Evolutionary conservation across 2,329 filamentous ascomycete species (phyloP), one percentile per base, ranked within the genome.

Genomic region (Arthroderma sp.): DNA sequence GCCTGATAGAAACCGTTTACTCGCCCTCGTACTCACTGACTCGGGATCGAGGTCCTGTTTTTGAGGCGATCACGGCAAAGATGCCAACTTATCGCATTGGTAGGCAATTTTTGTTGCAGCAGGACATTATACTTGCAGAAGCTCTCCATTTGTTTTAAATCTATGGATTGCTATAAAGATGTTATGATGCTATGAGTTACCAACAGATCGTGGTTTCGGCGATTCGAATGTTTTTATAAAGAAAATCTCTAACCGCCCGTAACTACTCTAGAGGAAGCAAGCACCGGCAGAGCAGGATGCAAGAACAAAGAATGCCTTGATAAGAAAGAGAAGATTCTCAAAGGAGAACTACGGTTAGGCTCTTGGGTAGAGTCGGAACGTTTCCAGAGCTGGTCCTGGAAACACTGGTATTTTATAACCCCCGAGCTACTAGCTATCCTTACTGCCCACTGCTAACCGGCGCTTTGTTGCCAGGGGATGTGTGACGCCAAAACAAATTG

Each of bases 281-380:
- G 71, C 38, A 82, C 74, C 59, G 76, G 73, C 55, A 82, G 87
- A 47, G 85, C 88, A 43, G 76, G 69, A 42, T 96, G 88, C 68
- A 73, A 80, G 50, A 80, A 80, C 58, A 71, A 68, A 4, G 71
- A 79, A 50, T 95, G 89, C 72, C 87, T 87, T 63, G 72, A 82
- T 2, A 66, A 66, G 1, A 69, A 58, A 1, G 59, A 73, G 56
- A 94, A 94, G 66, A 86, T 94, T 57, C 53, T 57, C 28, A 94
- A 94, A 66, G 86, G 82, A 45, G 78, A 86, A 52, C 67, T 94
- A 2, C 82, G 89, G 45, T 75, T 87, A 43, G 89, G 84, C 36
- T 74, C 73, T 22, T 85, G 81, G 71, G 74, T 94, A 50, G 74
- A 74, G 6, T 74, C 82, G 29, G 56, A 69, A 0, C 68, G 69